Conservation (phyloP, 176 grass and related monocot species). For the Leersia perrieri region DNA sequence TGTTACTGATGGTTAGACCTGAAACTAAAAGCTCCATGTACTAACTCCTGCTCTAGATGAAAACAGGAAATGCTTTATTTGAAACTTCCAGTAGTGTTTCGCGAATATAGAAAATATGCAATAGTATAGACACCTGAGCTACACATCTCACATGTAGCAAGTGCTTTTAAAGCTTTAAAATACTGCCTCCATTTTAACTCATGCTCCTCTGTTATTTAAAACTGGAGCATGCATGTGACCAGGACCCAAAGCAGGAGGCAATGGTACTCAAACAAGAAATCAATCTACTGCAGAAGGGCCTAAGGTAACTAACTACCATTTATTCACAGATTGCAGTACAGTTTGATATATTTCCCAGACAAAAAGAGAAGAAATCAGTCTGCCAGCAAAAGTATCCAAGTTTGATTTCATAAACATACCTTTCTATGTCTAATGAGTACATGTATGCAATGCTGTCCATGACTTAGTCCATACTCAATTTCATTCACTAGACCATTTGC, state of each 20-base stretch:
- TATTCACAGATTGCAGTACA: not conserved
- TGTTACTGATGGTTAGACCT: not conserved
- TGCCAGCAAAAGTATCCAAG: not conserved
- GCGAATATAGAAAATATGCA: no score
- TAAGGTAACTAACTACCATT: conserved; percentile 71
- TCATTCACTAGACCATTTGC: not conserved
- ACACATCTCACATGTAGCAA: not conserved
- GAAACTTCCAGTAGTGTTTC: no score
- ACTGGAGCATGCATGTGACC: conserved; percentile 24
- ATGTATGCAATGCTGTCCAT: not conserved
- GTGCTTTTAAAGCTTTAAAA: not conserved
- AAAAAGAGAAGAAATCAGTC: not conserved
- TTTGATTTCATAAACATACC: not conserved
- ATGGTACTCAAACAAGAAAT: conserved; percentile 77
- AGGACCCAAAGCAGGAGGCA: conserved; percentile 74
- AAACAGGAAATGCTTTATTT: no score
- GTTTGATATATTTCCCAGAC: not conserved
- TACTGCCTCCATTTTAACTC: not conserved
- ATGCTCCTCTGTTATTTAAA: not conserved
- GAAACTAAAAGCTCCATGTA: not conserved
- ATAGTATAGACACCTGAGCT: not conserved
- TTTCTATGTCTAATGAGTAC: not conserved
- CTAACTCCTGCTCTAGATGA: no score
- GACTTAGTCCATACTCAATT: not conserved
- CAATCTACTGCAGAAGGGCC: conserved; percentile 74